Conservation (phyloP, 306 rosid species). For the Vicia faba region DNA sequence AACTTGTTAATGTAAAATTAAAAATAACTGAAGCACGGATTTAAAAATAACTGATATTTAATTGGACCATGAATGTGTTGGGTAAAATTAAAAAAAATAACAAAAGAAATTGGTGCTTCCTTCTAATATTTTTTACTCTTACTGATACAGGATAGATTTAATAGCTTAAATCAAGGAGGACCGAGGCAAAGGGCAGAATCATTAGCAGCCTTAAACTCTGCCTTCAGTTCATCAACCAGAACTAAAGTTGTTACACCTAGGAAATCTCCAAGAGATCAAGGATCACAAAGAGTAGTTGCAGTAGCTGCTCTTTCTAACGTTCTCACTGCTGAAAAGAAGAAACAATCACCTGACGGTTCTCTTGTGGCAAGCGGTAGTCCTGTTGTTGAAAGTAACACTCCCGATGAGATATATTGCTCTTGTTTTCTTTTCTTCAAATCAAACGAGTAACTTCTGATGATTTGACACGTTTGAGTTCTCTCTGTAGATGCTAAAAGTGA, state of each 20-base stretch:
- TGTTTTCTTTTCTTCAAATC: not conserved
- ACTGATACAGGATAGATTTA: constrained; percentile 65
- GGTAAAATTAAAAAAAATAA: constrained; percentile 22
- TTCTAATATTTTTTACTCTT: constrained; percentile 33
- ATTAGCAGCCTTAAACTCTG: constrained; percentile 86
- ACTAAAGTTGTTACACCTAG: constrained; percentile 48
- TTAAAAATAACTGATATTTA: constrained; percentile 3
- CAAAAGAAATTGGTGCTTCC: constrained; percentile 12
- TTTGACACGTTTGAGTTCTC: constrained; percentile 42
- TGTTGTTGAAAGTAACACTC: constrained; percentile 53
- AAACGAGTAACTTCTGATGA: constrained; percentile 25
- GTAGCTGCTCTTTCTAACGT: constrained; percentile 97
- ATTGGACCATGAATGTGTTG: constrained; percentile 4
- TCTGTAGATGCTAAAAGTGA: too few relatives aligned
- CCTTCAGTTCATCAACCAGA: constrained; percentile 73
- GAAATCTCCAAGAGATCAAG: constrained; percentile 59
- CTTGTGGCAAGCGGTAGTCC: constrained; percentile 64
- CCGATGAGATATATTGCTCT: constrained; percentile 53
- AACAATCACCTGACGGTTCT: constrained; percentile 66
- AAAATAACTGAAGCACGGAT: not conserved
- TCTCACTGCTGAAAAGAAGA: constrained; percentile 91
- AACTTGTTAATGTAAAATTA: too few relatives aligned
- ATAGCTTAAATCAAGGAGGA: constrained; percentile 69
- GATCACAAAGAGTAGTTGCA: constrained; percentile 97
- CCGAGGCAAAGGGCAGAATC: constrained; percentile 99